These are phyloP conservation scores for Nepenthes alata DNA, from an alignment of 179 eudicot genomes.

Conservation along the genomic window DNA sequence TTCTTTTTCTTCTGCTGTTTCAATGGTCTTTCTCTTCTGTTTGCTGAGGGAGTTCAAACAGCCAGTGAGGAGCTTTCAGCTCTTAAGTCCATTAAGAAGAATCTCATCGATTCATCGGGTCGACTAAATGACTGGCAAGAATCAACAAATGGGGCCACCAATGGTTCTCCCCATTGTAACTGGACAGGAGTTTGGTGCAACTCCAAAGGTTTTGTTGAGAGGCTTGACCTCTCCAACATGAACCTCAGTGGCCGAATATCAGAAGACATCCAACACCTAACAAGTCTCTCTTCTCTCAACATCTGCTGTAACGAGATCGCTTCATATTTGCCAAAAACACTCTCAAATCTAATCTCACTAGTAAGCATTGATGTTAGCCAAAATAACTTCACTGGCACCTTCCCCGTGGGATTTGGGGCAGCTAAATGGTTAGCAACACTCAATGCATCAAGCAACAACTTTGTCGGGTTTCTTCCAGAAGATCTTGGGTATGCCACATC, in stretches of 20 bases:
- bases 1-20: slow-evolving; percentile 24
- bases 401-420: slow-evolving; percentile 46
- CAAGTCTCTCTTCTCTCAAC: slow-evolving; percentile 34
- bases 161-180: slow-evolving; percentile 24
- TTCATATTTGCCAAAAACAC: slow-evolving; percentile 37
- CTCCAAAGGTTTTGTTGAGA: slow-evolving; percentile 35
- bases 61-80: slow-evolving; percentile 26
- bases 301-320: slow-evolving; percentile 46
- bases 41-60: slow-evolving; percentile 8
- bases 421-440: slow-evolving; percentile 21
- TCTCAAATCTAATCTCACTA: slow-evolving; percentile 45
- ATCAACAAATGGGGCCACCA: not conserved
- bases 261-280: slow-evolving; percentile 28
- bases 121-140: slow-evolving; percentile 40
- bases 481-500: slow-evolving; percentile 38
- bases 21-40: slow-evolving; percentile 17
- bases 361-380: slow-evolving; percentile 45
- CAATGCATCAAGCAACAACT: slow-evolving; percentile 71
- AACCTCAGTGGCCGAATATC: slow-evolving; percentile 58
- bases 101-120: slow-evolving; percentile 36
- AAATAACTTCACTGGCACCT: slow-evolving; percentile 41
- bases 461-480: slow-evolving; percentile 48
- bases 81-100: slow-evolving; percentile 32
- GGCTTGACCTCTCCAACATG: slow-evolving; percentile 65
- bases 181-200: slow-evolving; percentile 68